A percentile compares a stretch with the other conserved stretches of the same genome.
Conservation (phyloP, 2,329 filamentous ascomycete species). For the Penicillium sp. region DNA sequence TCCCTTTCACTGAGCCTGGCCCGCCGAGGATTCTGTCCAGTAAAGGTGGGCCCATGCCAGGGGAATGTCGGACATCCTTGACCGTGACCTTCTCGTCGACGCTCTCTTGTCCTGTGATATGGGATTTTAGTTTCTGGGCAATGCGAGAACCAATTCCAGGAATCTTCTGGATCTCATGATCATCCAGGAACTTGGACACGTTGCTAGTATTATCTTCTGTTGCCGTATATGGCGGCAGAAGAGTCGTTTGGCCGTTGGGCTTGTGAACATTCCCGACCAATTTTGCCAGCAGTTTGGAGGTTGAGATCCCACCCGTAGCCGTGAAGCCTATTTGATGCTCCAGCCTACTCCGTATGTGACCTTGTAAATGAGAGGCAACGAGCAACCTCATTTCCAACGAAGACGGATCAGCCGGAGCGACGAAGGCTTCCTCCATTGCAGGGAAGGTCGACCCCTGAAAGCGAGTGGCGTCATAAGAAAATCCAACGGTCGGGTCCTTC, state of each 20-base stretch:
- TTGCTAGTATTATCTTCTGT: constrained; percentile 43
- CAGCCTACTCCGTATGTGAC: constrained; percentile 68
- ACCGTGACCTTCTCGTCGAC: constrained; percentile 62
- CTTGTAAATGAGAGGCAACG: constrained; percentile 78
- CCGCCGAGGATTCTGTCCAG: constrained; percentile 71
- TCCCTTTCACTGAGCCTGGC: constrained; percentile 67
- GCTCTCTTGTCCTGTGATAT: constrained; percentile 52
- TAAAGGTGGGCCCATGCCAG: constrained; percentile 61
- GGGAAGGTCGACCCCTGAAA: constrained; percentile 67
- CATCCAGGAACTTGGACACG: constrained; percentile 69
- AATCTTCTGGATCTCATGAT: constrained; percentile 73
- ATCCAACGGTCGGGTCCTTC: constrained; percentile 75
- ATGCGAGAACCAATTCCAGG: constrained; percentile 83
- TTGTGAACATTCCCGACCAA: constrained; percentile 82
- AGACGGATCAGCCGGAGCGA: constrained; percentile 5
- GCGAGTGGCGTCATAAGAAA: constrained; percentile 69
- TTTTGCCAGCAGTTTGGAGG: constrained; percentile 83
- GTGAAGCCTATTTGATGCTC: constrained; percentile 80
- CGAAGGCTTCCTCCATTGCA: constrained; percentile 20
- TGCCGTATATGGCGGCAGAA: constrained; percentile 64
- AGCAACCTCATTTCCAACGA: constrained; percentile 61
- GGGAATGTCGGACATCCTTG: constrained; percentile 61
- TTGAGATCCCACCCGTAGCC: constrained; percentile 81
- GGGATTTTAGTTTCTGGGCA: constrained; percentile 65
- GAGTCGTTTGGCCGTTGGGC: constrained; percentile 80